Base-by-base conservation (phyloP, 768 basidiomycete species). In the Ramaria sp. region DNA sequence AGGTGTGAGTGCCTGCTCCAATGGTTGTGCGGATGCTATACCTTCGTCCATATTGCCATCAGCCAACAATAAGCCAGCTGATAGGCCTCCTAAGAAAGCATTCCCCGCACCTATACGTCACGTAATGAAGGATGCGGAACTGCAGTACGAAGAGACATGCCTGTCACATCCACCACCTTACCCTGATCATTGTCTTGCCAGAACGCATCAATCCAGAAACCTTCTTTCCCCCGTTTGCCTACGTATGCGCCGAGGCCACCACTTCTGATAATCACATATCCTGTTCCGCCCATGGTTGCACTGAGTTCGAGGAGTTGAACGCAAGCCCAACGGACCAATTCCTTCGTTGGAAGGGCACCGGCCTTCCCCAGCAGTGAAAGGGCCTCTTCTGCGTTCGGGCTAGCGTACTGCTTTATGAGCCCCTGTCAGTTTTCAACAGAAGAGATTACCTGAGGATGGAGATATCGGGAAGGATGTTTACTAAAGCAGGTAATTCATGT, bases 321-420 rank as follows among this genome's bases (percentile, higher is more conserved):
- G 25, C 84, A 83, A 7, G 88, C 91, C 48, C 75, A 67, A 67
- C 92, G 85, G 42, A 94, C 76, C 57, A 71, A 76, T 77, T 77
- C 9, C 78, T 71, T 7, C 79, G 71, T 0, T 69, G 60, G 5
- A 73, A 65, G 41, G 78, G 61, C 1, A 3, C 82, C 81, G 13
- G 57, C 18, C 22, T 55, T 58, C 24, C 30, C 32, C 34, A 92
- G 75, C 5, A 92, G 70, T 3, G 71, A 67, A 27, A 87, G 69
- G 0, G 88, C 89, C 65, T 95, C 91, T 60, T 86, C 81, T 20
- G 91, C 88, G 63, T 95, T 94, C 2, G 91, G 91, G 60, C 89
- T 90, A 37, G 50, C 6, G 34, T 7, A 15, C 8, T 41, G 39
- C 44, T 42, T 42, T 13, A 16, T 27, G 45, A 25, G 45, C 27